Evolutionary conservation across 345 rosid genomes (phyloP).

Genomic region (Moricandia arvensis): DNA sequence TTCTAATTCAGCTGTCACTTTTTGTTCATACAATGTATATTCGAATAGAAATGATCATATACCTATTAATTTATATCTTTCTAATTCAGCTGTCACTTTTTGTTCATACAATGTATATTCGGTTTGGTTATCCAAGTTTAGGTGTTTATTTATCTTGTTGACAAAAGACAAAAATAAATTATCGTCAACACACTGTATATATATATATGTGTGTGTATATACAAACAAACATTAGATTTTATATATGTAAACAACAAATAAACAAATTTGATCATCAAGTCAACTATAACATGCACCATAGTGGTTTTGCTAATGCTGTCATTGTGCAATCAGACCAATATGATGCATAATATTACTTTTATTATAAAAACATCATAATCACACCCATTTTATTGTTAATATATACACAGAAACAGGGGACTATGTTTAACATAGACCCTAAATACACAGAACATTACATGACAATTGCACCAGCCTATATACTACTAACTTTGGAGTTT

Average conservation of each 20-base stretch:
- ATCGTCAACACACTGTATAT: too few species aligned
- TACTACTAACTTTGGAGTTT: neutral
- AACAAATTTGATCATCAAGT: neutral
- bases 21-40: neutral
- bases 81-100: neutral
- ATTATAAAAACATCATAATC: neutral
- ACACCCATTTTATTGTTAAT: constrained; percentile 16
- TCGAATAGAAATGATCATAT: neutral
- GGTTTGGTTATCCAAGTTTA: neutral
- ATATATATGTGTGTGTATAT: too few species aligned
- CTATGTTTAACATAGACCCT: neutral
- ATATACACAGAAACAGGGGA: constrained; percentile 20
- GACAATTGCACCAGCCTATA: neutral
- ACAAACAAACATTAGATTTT: neutral
- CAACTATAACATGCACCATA: neutral
- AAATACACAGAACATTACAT: neutral
- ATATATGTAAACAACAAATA: neutral
- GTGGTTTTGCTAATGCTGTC: neutral
- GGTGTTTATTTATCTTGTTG: neutral
- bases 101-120: neutral
- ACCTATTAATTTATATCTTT: too few species aligned
- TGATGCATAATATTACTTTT: neutral
- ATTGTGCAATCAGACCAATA: neutral
- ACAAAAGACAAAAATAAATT: neutral
- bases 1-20: neutral